A percentile compares a stretch with the other conserved stretches of the same genome.
Conservation (phyloP, 2,329 filamentous ascomycete genomes). For the Eurotiales sp. region DNA sequence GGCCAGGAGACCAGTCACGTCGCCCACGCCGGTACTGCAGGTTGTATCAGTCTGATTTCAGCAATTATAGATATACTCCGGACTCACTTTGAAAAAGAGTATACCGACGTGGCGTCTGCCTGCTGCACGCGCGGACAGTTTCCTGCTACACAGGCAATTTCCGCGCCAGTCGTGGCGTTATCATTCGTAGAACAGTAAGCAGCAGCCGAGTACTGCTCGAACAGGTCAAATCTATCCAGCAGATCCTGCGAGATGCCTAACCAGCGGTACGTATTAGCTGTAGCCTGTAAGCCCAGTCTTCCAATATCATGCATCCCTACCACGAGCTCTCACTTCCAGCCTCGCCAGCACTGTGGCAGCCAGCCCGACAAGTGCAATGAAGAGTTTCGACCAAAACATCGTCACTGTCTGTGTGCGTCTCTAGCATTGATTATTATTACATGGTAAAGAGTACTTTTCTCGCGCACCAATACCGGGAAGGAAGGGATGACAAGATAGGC, state of each 20-base stretch:
- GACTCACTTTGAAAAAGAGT: constrained; percentile 49
- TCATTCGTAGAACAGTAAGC: constrained; percentile 51
- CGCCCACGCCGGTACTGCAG: constrained; percentile 20
- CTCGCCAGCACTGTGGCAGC: constrained; percentile 7
- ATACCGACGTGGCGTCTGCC: constrained; percentile 43
- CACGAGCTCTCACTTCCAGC: constrained; percentile 3
- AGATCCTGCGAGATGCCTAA: constrained; percentile 39
- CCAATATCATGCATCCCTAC: not conserved
- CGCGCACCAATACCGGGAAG: too few species aligned
- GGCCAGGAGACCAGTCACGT: constrained; percentile 47
- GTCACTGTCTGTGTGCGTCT: not conserved
- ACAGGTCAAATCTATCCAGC: constrained; percentile 43
- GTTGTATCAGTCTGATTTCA: not conserved
- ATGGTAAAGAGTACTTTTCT: too few species aligned
- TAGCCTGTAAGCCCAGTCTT: not conserved
- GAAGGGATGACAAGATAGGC: too few species aligned
- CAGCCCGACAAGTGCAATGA: not conserved
- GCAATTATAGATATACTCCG: too few species aligned
- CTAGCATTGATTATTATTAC: too few species aligned
- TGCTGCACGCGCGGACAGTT: constrained; percentile 49
- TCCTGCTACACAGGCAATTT: constrained; percentile 40
- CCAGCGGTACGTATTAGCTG: not conserved
- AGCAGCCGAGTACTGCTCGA: constrained; percentile 52
- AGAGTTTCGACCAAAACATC: not conserved
- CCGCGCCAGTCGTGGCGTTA: constrained; percentile 38